These are phyloP conservation scores for Neurospora sp. DNA, from an alignment of 495 filamentous ascomycete genomes.

Conservation along the genomic window DNA sequence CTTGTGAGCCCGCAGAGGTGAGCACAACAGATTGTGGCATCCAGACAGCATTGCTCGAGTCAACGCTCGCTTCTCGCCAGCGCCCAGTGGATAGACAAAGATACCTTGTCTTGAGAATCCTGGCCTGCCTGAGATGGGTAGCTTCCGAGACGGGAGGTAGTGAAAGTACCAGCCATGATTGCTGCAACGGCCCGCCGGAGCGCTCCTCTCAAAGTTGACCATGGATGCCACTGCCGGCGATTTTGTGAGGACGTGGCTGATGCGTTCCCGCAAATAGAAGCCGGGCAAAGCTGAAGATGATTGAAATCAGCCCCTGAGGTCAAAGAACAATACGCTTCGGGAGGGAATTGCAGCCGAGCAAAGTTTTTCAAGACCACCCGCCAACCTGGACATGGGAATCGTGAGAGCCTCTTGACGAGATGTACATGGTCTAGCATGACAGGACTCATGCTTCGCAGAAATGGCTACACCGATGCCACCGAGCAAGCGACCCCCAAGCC, in stretches of 20 bases:
- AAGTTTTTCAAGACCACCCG: neutral
- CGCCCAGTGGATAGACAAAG: neutral
- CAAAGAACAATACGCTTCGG: neutral
- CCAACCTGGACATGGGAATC: neutral
- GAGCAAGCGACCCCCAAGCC: neutral
- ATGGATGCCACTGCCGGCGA: neutral
- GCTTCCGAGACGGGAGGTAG: neutral
- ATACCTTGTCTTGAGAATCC: neutral
- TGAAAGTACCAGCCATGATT: neutral
- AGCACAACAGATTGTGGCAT: neutral
- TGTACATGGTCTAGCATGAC: neutral
- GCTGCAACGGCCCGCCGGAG: neutral
- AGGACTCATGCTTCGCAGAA: neutral
- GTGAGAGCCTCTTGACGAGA: neutral
- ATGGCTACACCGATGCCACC: neutral
- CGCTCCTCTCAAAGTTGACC: neutral
- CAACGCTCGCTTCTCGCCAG: neutral
- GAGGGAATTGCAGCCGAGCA: neutral
- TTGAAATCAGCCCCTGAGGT: neutral
- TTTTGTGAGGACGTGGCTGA: neutral
- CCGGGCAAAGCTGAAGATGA: neutral
- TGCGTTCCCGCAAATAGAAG: neutral
- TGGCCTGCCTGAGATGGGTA: neutral
- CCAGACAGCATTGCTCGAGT: neutral
- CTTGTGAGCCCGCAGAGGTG: neutral